phyloP scores from a whole-genome alignment of 306 rosid species.

The Vigna angularis region DNA sequence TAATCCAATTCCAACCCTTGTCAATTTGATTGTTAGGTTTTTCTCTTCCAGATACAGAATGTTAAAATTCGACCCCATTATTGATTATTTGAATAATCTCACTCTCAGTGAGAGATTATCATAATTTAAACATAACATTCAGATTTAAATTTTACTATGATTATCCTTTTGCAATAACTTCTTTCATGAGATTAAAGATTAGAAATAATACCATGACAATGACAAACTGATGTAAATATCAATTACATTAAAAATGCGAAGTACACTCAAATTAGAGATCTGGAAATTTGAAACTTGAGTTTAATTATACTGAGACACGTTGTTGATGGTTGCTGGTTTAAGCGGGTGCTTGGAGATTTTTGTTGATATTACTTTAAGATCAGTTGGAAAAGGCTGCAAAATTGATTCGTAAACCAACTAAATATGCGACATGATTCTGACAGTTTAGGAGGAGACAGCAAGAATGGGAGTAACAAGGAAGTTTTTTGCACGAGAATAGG shows the following conservation, averaged over 20 bases:
- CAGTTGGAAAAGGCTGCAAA: slow-evolving; percentile 36
- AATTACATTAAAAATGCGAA: no score
- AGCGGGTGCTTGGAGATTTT: neutral
- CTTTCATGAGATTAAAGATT: neutral
- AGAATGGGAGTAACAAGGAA: slow-evolving; percentile 40
- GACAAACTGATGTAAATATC: no score
- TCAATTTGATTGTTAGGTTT: slow-evolving; percentile 11
- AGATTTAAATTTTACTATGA: neutral
- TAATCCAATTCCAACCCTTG: slow-evolving; percentile 2
- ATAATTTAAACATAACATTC: neutral
- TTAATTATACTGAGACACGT: no score
- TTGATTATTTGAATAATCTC: slow-evolving; percentile 7
- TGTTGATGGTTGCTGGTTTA: neutral
- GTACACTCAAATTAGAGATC: no score
- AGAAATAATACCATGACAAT: no score
- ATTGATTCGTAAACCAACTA: slow-evolving; percentile 31
- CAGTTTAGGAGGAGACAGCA: slow-evolving; percentile 44
- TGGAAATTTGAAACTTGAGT: no score
- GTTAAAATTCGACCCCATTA: neutral
- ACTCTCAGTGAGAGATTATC: neutral
- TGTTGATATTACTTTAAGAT: slow-evolving; percentile 33
- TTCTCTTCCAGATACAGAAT: neutral
- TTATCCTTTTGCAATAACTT: neutral
- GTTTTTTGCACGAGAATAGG: neutral
- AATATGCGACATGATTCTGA: slow-evolving; percentile 48